Conservation (phyloP, 2,329 filamentous ascomycete species). For the Cordyceps cateniannulata region DNA sequence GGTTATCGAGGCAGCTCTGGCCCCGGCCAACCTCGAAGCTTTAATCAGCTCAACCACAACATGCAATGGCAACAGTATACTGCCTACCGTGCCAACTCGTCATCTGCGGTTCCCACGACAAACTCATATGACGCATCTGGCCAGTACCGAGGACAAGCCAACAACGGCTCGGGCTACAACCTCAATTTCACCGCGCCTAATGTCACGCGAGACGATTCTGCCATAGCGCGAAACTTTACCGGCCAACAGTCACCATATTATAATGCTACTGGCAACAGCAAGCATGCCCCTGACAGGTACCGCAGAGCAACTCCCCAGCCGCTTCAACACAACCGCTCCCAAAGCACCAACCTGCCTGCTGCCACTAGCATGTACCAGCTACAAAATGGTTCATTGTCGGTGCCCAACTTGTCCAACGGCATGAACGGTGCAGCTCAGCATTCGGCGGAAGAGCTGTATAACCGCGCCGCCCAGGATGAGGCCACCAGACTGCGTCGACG, state of each 20-base stretch:
- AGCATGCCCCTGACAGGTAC: slow-evolving; percentile 67
- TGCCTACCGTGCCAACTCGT: slow-evolving; percentile 42
- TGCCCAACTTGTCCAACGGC: slow-evolving; percentile 45
- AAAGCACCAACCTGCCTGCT: slow-evolving; percentile 27
- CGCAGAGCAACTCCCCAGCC: slow-evolving; percentile 53
- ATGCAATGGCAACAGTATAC: slow-evolving; percentile 45
- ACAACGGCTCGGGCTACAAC: slow-evolving; percentile 33
- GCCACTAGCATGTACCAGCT: slow-evolving; percentile 23
- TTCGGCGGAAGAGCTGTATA: slow-evolving; percentile 62
- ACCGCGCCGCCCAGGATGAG: slow-evolving; percentile 53
- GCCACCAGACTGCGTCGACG: slow-evolving; percentile 73
- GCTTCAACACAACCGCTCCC: slow-evolving; percentile 30
- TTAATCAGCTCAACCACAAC: slow-evolving; percentile 56
- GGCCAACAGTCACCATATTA: slow-evolving; percentile 40
- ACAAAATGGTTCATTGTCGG: slow-evolving; percentile 25
- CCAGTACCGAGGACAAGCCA: slow-evolving; percentile 26
- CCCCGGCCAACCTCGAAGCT: slow-evolving; percentile 70
- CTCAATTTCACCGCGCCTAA: slow-evolving; percentile 28
- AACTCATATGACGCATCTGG: slow-evolving; percentile 20
- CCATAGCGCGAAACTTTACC: slow-evolving; percentile 36
- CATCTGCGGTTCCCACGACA: slow-evolving; percentile 34
- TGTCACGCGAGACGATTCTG: slow-evolving; percentile 48
- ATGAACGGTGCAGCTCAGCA: slow-evolving; percentile 40
- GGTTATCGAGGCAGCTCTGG: slow-evolving; percentile 50
- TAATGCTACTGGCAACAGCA: slow-evolving; percentile 35